phyloP scores from a whole-genome alignment of 768 basidiomycete species.

The Russula brevipes region DNA sequence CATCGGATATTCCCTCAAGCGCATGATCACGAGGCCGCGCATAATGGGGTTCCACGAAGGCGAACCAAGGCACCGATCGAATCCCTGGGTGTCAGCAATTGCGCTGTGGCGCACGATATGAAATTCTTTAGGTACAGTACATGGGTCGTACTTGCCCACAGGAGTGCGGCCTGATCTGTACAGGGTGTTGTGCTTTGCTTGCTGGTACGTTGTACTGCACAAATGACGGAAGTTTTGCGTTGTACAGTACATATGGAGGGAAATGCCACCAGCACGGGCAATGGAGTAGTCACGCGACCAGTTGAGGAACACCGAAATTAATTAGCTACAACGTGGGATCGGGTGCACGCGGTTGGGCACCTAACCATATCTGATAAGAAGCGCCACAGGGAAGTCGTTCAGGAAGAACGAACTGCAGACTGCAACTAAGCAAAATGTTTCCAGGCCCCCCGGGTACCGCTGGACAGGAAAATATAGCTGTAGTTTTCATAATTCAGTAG shows the following conservation, averaged over 20 bases:
- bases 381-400: background rate
- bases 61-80: constrained; percentile 1
- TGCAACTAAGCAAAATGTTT: no score
- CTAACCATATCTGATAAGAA: background rate
- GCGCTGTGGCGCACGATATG: background rate
- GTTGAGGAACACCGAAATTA: background rate
- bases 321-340: no score
- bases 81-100: background rate
- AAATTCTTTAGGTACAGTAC: background rate
- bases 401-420: background rate
- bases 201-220: background rate
- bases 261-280: background rate
- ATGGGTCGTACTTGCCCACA: no score
- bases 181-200: no score
- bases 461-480: no score
- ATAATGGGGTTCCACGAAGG: background rate
- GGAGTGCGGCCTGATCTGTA: background rate
- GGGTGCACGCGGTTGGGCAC: no score
- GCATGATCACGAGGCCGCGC: no score
- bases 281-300: background rate
- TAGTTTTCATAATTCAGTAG: no score
- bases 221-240: background rate
- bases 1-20: background rate
- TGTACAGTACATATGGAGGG: background rate
- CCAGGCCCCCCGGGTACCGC: no score